A percentile compares a stretch with the other conserved stretches of the same genome.
These are phyloP conservation scores for Gymnopus androsaceus DNA, from an alignment of 1,284 basidiomycete species.

Conservation along the genomic window DNA sequence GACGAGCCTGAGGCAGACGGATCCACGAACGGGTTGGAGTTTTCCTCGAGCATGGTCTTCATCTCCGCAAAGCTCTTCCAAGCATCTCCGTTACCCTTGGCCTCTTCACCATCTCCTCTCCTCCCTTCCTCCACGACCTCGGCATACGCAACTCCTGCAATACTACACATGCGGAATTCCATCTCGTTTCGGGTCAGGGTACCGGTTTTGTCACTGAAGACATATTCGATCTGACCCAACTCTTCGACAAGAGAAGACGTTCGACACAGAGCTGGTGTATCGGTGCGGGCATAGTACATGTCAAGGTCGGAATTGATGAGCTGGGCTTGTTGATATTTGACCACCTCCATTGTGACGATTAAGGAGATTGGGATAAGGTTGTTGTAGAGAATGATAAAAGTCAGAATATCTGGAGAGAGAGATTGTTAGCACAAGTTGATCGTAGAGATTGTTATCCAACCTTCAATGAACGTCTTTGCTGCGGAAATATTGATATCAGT, in stretches of 20 bases:
- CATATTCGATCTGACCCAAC: conserved; percentile 97
- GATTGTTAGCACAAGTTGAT: conserved; percentile 15
- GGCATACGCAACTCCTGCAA: conserved; percentile 89
- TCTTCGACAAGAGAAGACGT: conserved; percentile 98
- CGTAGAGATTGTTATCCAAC: conserved; percentile 36
- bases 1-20: conserved; percentile 38
- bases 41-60: conserved; percentile 51
- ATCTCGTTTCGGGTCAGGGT: conserved; percentile 97
- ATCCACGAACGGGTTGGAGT: conserved; percentile 58
- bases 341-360: conserved; percentile 99
- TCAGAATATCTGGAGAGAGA: conserved; percentile 77
- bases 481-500: conserved; percentile 13
- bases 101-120: conserved; percentile 64
- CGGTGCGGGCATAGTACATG: conserved; percentile 94
- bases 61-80: conserved; percentile 81
- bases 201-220: conserved; percentile 98
- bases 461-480: conserved; percentile 84
- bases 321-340: conserved; percentile 97
- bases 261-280: conserved; percentile 95
- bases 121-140: conserved; percentile 86
- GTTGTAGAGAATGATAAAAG: conserved; percentile 99
- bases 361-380: conserved; percentile 99
- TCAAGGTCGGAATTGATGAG: conserved; percentile 97
- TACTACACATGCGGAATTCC: conserved; percentile 93
- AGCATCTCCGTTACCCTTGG: conserved; percentile 49